These are phyloP conservation scores for Backusella sp. DNA, from an alignment of 192 early-diverging fungal species.

Conservation along the genomic window DNA sequence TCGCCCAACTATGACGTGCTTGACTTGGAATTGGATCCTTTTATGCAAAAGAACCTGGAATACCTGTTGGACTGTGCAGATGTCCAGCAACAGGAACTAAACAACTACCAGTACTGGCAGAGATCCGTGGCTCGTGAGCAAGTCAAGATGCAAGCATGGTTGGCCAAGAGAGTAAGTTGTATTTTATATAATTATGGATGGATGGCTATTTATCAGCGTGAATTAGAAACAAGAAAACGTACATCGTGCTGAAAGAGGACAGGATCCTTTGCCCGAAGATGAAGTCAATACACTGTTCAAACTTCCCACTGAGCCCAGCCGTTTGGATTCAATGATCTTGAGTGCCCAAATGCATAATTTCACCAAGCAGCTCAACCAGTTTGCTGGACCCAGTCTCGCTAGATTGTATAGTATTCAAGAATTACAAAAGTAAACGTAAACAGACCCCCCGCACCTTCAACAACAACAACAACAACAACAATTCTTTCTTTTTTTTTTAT, in stretches of 20 bases:
- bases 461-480: no score
- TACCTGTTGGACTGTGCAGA: constrained; percentile 81
- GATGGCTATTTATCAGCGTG: no score
- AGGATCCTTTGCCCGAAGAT: constrained; percentile 74
- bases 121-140: constrained; percentile 87
- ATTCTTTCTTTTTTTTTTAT: background rate
- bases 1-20: constrained; percentile 67
- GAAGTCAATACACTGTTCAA: constrained; percentile 71
- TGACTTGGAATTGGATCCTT: constrained; percentile 82
- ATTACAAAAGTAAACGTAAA: constrained; percentile 59
- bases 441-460: background rate
- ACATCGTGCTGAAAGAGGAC: constrained; percentile 61
- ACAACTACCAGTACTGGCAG: constrained; percentile 95
- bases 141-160: constrained; percentile 62
- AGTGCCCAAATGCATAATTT: constrained; percentile 91
- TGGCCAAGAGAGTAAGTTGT: constrained; percentile 50
- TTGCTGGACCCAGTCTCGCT: constrained; percentile 89
- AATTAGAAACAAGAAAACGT: constrained; percentile 72
- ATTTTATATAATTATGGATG: no score
- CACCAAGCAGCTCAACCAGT: constrained; percentile 90
- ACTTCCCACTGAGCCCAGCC: constrained; percentile 82
- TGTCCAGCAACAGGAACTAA: constrained; percentile 86
- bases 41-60: constrained; percentile 86
- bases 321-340: constrained; percentile 87
- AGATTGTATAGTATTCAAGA: constrained; percentile 86